These are phyloP conservation scores for Tulasnella sp. DNA, from an alignment of 768 basidiomycete genomes.

Conservation along the genomic window DNA sequence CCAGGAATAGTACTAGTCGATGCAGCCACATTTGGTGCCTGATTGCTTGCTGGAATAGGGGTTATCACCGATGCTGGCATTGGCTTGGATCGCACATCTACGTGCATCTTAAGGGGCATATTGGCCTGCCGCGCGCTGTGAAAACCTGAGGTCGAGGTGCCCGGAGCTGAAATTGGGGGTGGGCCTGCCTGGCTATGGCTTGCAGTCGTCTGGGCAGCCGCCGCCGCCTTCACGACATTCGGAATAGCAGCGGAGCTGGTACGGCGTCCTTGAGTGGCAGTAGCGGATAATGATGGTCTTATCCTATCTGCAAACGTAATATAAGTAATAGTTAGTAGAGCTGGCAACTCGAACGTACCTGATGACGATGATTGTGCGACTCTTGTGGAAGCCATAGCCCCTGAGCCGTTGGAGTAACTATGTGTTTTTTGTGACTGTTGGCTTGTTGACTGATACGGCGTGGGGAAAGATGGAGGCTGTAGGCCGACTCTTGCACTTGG, in stretches of 20 bases:
- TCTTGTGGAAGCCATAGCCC: not conserved
- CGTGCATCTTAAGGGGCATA: not conserved
- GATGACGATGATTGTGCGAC: not conserved
- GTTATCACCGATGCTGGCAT: not conserved
- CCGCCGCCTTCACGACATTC: not conserved
- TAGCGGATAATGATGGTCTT: not conserved
- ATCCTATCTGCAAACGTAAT: not conserved
- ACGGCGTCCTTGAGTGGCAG: not conserved
- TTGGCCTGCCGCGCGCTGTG: not conserved
- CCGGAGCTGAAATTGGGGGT: not conserved
- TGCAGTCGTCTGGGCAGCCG: not conserved
- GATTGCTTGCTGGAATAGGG: too few relatives aligned
- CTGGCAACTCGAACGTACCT: not conserved
- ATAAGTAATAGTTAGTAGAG: not conserved
- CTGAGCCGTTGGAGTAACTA: not conserved
- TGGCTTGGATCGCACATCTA: not conserved
- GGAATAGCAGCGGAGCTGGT: not conserved
- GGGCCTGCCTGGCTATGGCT: not conserved
- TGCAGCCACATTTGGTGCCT: too few relatives aligned
- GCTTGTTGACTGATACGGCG: not conserved
- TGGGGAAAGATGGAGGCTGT: not conserved
- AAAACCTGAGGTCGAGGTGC: not conserved
- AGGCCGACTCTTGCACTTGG: not conserved
- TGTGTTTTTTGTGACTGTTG: not conserved
- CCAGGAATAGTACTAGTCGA: not conserved